Evolutionary conservation across 768 basidiomycete species (phyloP), one percentile per base, ranked within the genome.

Genomic region (Saitozyma podzolica): DNA sequence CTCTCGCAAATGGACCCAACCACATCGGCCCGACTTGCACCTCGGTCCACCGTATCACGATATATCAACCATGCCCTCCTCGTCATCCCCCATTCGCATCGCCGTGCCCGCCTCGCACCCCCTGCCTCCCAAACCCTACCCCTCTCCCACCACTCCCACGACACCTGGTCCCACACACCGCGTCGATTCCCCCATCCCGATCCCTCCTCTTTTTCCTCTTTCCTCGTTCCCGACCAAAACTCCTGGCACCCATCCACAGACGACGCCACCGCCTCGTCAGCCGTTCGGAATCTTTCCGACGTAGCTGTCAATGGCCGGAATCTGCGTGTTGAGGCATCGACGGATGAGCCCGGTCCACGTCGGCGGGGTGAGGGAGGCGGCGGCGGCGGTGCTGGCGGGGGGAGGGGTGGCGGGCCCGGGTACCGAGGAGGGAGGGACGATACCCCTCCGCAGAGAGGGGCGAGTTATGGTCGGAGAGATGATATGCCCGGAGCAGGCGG

Each of bases 241-340:
- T 40, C 20, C 37, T 19, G 4, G 40, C 20, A 39, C 13, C 43
- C n/a, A 50, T 56, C 9, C 16, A 40, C 56, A 81, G 96, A 99
- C 80, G 91, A 95, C 78, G 94, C 96, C 80, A 98, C 96, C 20
- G 96, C 96, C 8, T 80, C 86, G 29, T 95, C 92, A 55, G 96
- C 96, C 53, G 92, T 99, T 14, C 88, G 96, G 72, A 99, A 98
- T 76, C 85, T 99, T 54, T 92, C 96, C 80, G 91, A 90, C 64
- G 86, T 86, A 55, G 91, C 92, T 69, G 90, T 97, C 40, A 92
- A 90, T 59, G 96, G 96, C 4, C 87, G 96, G 9, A 89, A 90
- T 2, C 83, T 99, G 50, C 88, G 94, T 54, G 94, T 99, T 72
- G 95, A 98, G 78, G 84, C 95, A 9, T 69, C 68, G 29, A 74